Evolutionary conservation across 1,284 basidiomycete genomes (phyloP).

Genomic region (Microbotryum intermedium): DNA sequence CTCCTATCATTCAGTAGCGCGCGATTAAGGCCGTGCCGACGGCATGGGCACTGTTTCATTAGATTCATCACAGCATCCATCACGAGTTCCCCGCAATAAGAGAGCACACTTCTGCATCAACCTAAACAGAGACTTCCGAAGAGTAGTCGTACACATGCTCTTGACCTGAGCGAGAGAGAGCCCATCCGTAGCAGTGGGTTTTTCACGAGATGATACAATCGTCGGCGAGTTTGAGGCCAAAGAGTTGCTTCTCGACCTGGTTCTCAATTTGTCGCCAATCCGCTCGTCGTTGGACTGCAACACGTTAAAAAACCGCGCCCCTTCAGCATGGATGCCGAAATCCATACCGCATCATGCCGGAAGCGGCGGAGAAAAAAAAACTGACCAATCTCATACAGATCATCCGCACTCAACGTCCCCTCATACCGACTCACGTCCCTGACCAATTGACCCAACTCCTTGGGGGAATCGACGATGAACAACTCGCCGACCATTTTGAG

Average conservation of each 20-base stretch:
- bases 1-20: too few relatives aligned
- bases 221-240: constrained; percentile 30
- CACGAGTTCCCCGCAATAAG: neutral
- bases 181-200: too few relatives aligned
- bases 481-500: constrained; percentile 95
- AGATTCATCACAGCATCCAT: neutral
- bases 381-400: constrained; percentile 64
- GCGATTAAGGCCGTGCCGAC: constrained; percentile 6
- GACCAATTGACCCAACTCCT: constrained; percentile 88
- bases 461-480: constrained; percentile 58
- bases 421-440: constrained; percentile 88
- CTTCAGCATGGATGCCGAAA: neutral
- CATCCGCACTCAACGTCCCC: constrained; percentile 82
- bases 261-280: constrained; percentile 98
- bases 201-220: constrained; percentile 29
- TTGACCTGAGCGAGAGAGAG: too few relatives aligned
- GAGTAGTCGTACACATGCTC: too few relatives aligned
- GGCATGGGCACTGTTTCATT: neutral
- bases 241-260: constrained; percentile 68
- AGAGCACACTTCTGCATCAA: neutral
- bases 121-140: too few relatives aligned
- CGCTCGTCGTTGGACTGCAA: constrained; percentile 50
- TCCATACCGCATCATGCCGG: neutral
- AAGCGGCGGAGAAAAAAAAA: neutral
- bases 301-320: neutral